Evolutionary conservation across 495 filamentous ascomycete genomes (phyloP).

Genomic region (Xylaria nigripes): DNA sequence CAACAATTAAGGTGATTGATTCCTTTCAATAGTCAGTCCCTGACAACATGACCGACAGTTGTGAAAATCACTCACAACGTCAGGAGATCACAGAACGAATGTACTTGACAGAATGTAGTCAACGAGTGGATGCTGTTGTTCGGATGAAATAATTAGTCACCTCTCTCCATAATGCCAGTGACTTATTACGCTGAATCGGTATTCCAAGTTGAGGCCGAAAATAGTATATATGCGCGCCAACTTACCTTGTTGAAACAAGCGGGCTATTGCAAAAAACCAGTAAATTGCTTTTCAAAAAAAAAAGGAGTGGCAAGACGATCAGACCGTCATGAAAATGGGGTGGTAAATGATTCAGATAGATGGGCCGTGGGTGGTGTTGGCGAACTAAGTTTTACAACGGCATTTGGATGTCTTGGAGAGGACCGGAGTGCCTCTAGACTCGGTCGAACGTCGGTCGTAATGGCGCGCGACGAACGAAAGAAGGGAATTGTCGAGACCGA

Average conservation of each 20-base stretch:
- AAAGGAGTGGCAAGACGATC: slow-evolving; percentile 13
- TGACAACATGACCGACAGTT: slow-evolving; percentile 3
- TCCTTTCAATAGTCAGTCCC: slow-evolving; percentile 18
- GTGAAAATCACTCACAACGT: slow-evolving; percentile 41
- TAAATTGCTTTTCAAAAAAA: slow-evolving; percentile 10
- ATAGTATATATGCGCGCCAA: not conserved
- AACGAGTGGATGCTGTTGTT: slow-evolving; percentile 47
- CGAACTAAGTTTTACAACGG: slow-evolving; percentile 11
- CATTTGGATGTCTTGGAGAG: slow-evolving; percentile 2
- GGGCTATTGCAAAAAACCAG: slow-evolving; percentile 6
- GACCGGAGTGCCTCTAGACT: slow-evolving; percentile 12
- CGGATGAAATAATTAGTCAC: not conserved
- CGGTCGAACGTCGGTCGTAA: slow-evolving; percentile 15
- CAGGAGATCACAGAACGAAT: slow-evolving; percentile 48
- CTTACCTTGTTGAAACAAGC: slow-evolving; percentile 12
- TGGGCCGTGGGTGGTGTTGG: slow-evolving; percentile 6
- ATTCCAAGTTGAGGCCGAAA: not conserved
- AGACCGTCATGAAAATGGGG: slow-evolving; percentile 10
- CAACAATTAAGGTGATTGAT: slow-evolving; percentile 20
- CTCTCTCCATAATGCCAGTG: not conserved
- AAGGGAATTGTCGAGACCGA: slow-evolving; percentile 10
- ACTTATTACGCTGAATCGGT: not conserved
- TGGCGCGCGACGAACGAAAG: slow-evolving; percentile 11
- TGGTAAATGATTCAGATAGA: slow-evolving; percentile 3
- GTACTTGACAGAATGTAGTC: slow-evolving; percentile 53